A percentile compares a stretch with the other conserved stretches of the same genome.
Evolutionary conservation across 495 filamentous ascomycete genomes (phyloP).

Genomic region (Penicillium antarcticum): DNA sequence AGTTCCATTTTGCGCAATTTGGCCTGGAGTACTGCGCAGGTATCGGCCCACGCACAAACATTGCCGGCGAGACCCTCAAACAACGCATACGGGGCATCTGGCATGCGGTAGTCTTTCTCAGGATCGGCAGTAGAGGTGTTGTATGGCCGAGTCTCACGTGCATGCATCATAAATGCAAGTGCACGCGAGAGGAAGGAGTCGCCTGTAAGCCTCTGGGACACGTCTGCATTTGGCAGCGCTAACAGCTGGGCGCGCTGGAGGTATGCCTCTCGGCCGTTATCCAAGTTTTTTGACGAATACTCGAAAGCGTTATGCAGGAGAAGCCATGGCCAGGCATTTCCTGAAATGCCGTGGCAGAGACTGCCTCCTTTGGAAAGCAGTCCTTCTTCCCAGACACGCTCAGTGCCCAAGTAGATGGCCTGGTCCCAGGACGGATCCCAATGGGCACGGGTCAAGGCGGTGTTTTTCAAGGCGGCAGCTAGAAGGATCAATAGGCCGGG

Average conservation of each 20-base stretch:
- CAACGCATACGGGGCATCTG: slow-evolving; percentile 42
- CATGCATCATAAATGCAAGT: slow-evolving; percentile 39
- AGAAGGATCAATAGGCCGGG: slow-evolving; percentile 40
- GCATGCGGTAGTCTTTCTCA: slow-evolving; percentile 37
- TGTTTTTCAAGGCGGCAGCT: slow-evolving; percentile 28
- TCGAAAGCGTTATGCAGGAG: slow-evolving; percentile 35
- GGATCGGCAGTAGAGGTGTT: slow-evolving; percentile 12
- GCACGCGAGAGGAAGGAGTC: slow-evolving; percentile 44
- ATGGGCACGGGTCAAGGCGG: slow-evolving; percentile 17
- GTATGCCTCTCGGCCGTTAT: slow-evolving; percentile 23
- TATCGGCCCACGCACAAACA: slow-evolving; percentile 46
- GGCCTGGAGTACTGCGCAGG: slow-evolving; percentile 35
- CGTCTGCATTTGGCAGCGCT: neutral
- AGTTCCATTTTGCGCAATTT: slow-evolving; percentile 35
- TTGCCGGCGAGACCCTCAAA: slow-evolving; percentile 46
- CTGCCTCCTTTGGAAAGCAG: slow-evolving; percentile 46
- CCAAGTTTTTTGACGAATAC: slow-evolving; percentile 17
- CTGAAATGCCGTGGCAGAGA: slow-evolving; percentile 46
- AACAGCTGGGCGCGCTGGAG: slow-evolving; percentile 9
- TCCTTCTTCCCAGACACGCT: slow-evolving; percentile 47
- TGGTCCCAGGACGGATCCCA: slow-evolving; percentile 44
- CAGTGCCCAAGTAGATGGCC: slow-evolving; percentile 30
- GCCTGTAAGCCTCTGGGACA: slow-evolving; percentile 17
- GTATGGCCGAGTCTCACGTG: slow-evolving; percentile 40
- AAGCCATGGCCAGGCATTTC: slow-evolving; percentile 43